A percentile compares a stretch with the other conserved stretches of the same genome.
Conservation (phyloP, 768 basidiomycete species). For the Pulveroboletus sp. region DNA sequence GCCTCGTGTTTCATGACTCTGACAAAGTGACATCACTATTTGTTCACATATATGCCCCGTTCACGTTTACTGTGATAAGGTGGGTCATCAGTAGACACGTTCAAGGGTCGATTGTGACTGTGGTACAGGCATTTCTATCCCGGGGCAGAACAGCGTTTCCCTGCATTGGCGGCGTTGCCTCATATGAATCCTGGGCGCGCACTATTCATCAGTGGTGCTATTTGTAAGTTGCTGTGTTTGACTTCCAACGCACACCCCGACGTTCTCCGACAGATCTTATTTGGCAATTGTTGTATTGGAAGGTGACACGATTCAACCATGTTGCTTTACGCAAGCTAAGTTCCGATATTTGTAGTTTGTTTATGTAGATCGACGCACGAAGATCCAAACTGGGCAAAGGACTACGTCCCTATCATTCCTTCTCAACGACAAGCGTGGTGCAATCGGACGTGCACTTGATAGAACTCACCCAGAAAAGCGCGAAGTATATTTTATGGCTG, state of each 20-base stretch:
- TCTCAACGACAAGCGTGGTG: slow-evolving; percentile 82
- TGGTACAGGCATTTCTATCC: slow-evolving; percentile 81
- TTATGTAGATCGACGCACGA: slow-evolving; percentile 80
- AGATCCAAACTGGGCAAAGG: slow-evolving; percentile 89
- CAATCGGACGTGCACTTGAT: slow-evolving; percentile 71
- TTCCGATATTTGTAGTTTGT: slow-evolving; percentile 55
- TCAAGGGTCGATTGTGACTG: slow-evolving; percentile 4
- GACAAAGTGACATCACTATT: slow-evolving; percentile 97
- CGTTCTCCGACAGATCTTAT: slow-evolving; percentile 60
- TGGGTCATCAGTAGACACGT: slow-evolving; percentile 32
- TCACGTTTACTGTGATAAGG: slow-evolving; percentile 90
- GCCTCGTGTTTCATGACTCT: slow-evolving; percentile 94
- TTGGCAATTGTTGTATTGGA: slow-evolving; percentile 96
- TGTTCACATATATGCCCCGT: slow-evolving; percentile 91
- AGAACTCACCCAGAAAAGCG: slow-evolving; percentile 60
- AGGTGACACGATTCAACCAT: slow-evolving; percentile 42
- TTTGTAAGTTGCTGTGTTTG: slow-evolving; percentile 56
- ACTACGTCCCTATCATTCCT: slow-evolving; percentile 89
- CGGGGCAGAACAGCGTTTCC: slow-evolving; percentile 75
- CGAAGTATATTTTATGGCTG: slow-evolving; percentile 74
- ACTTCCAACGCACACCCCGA: slow-evolving; percentile 12
- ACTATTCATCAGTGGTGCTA: slow-evolving; percentile 73
- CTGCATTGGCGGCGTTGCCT: slow-evolving; percentile 71
- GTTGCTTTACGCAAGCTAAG: not conserved
- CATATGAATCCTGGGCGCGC: slow-evolving; percentile 69